Evolutionary conservation across 768 basidiomycete species (phyloP).

Genomic region (Kondoa malvinella): DNA sequence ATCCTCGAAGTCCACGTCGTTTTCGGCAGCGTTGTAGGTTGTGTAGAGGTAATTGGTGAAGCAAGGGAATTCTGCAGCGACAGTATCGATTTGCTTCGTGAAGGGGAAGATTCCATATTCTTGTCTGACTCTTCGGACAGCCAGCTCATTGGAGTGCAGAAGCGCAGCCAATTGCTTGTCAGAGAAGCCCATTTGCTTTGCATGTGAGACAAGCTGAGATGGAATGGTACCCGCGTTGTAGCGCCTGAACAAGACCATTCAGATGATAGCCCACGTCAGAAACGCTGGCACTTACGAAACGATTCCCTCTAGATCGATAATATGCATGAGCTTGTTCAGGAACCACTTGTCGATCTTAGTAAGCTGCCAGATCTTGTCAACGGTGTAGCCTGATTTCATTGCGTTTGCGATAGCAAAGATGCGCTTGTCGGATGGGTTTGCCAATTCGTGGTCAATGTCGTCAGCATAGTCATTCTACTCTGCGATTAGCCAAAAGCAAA

Average conservation of each 20-base stretch:
- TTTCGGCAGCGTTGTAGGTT: constrained; percentile 89
- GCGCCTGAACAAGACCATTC: not conserved
- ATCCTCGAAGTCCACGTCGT: constrained; percentile 76
- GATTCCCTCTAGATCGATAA: constrained; percentile 60
- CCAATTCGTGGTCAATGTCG: constrained; percentile 78
- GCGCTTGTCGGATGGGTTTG: constrained; percentile 90
- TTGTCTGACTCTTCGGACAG: constrained; percentile 72
- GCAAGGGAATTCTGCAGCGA: constrained; percentile 96
- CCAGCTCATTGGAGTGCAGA: constrained; percentile 78
- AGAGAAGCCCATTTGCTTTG: constrained; percentile 92
- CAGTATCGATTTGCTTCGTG: constrained; percentile 97
- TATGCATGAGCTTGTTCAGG: constrained; percentile 67
- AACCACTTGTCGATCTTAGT: constrained; percentile 99
- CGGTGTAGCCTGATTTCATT: constrained; percentile 76
- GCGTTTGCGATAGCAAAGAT: constrained; percentile 91
- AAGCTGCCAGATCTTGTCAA: constrained; percentile 94
- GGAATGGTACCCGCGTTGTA: constrained; percentile 43
- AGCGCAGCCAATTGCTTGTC: constrained; percentile 72
- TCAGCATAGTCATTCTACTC: constrained; percentile 46
- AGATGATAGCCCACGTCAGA: not conserved
- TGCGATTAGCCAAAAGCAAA: not conserved
- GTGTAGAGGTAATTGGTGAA: constrained; percentile 98
- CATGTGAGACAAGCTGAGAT: constrained; percentile 48
- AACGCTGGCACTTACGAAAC: constrained; percentile 44
- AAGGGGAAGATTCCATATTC: constrained; percentile 69